These are phyloP conservation scores for Dactylonectria estremocensis DNA, from an alignment of 2,329 filamentous ascomycete species.

Conservation along the genomic window DNA sequence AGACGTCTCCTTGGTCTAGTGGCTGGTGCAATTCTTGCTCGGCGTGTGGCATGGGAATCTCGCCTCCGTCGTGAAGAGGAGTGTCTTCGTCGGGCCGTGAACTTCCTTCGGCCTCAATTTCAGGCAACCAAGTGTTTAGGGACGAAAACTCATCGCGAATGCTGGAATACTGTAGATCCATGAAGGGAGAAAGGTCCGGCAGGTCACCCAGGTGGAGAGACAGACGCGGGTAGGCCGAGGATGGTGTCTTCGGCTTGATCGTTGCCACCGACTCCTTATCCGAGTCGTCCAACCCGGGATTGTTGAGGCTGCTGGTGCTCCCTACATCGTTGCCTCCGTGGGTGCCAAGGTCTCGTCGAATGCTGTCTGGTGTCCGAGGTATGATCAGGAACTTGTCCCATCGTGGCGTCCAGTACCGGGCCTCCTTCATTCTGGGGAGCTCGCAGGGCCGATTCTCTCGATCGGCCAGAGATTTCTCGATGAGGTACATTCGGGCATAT, in stretches of 20 bases:
- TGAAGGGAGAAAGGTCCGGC: slow-evolving; percentile 45
- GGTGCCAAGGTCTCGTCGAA: slow-evolving; percentile 39
- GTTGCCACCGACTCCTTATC: slow-evolving; percentile 43
- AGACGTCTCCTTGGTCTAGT: not conserved
- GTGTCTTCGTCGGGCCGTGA: not conserved
- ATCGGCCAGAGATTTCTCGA: slow-evolving; percentile 52
- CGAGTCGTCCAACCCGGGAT: slow-evolving; percentile 26
- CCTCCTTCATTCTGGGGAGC: slow-evolving; percentile 49
- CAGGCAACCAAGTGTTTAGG: not conserved
- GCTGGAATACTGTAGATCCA: slow-evolving; percentile 36
- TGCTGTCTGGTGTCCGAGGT: slow-evolving; percentile 50
- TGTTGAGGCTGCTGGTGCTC: not conserved
- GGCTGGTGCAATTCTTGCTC: not conserved
- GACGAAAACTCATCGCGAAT: not conserved
- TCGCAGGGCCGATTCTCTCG: slow-evolving; percentile 47
- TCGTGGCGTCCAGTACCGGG: slow-evolving; percentile 54
- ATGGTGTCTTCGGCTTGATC: slow-evolving; percentile 23
- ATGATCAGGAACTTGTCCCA: slow-evolving; percentile 58
- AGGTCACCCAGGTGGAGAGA: slow-evolving; percentile 52
- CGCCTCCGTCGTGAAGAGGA: not conserved
- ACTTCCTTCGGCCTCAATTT: not conserved
- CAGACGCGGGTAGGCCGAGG: slow-evolving; percentile 47
- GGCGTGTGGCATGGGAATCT: not conserved
- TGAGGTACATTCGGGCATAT: slow-evolving; percentile 54
- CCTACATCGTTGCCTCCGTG: not conserved